These are phyloP conservation scores for Bromus sterilis DNA, from an alignment of 176 grass and related monocot genomes.

Conservation along the genomic window DNA sequence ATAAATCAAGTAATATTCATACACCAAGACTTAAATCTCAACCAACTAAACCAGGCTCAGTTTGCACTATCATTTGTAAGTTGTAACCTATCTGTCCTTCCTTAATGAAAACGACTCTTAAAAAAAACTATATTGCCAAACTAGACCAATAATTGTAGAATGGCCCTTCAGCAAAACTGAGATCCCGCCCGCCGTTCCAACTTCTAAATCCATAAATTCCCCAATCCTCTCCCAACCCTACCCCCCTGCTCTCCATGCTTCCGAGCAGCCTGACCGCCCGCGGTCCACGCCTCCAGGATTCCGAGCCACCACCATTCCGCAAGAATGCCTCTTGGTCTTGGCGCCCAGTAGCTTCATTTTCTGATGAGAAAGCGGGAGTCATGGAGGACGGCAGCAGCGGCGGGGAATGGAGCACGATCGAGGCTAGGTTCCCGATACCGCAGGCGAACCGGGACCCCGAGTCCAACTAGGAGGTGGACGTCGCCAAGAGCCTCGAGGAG, in stretches of 20 bases:
- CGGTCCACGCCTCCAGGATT: constrained; percentile 7
- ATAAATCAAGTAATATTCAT: too few relatives aligned
- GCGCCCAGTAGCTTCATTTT: neutral
- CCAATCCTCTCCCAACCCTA: constrained; percentile 31
- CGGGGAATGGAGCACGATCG: constrained; percentile 20
- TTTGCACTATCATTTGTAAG: too few relatives aligned
- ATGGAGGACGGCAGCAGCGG: constrained; percentile 24
- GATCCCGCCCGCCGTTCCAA: neutral
- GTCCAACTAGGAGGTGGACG: constrained; percentile 89
- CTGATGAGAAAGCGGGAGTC: neutral
- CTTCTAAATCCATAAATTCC: constrained; percentile 32
- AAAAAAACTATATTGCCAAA: too few relatives aligned
- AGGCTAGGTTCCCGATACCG: constrained; percentile 33
- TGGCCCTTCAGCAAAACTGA: neutral
- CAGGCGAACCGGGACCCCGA: constrained; percentile 70
- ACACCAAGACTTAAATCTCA: too few relatives aligned
- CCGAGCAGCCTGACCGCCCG: neutral
- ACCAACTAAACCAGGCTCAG: too few relatives aligned
- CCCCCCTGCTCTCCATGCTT: neutral
- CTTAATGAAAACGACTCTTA: too few relatives aligned
- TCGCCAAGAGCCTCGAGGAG: constrained; percentile 76
- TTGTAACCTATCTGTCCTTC: too few relatives aligned
- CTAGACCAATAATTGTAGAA: too few relatives aligned
- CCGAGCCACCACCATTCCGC: neutral
- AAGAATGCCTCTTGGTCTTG: constrained; percentile 11